Percentiles rank a stretch among this genome's conserved stretches.
phyloP scores from a whole-genome alignment of 257 asterid genomes.

The Capsicum baccatum region DNA sequence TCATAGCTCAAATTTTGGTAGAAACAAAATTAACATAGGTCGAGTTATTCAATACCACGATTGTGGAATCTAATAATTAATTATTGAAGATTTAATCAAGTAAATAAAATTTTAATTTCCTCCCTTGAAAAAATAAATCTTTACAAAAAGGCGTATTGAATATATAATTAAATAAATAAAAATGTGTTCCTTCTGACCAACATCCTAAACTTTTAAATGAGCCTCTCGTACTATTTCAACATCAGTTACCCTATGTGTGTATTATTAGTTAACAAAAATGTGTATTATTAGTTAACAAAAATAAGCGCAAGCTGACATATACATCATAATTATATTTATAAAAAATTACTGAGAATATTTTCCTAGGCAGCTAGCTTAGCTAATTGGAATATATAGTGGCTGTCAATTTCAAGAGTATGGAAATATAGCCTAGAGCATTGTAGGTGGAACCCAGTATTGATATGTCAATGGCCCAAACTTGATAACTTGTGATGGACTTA shows the following conservation, averaged over 20 bases:
- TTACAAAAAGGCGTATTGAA: background rate
- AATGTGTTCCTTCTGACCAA: background rate
- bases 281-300: background rate
- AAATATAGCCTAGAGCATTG: background rate
- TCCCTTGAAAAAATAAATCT: background rate
- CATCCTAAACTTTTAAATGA: background rate
- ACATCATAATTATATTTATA: background rate
- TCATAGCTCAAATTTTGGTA: background rate
- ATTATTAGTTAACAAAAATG: background rate
- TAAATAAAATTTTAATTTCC: background rate
- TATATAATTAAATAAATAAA: background rate
- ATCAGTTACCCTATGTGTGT: no score
- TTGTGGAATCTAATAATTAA: background rate
- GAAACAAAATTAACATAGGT: background rate
- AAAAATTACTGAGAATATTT: background rate
- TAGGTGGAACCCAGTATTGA: slow-evolving; percentile 40
- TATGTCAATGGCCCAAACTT: slow-evolving; percentile 31
- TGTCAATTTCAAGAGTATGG: slow-evolving; percentile 28
- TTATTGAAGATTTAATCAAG: background rate
- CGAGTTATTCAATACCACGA: background rate
- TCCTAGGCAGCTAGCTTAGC: slow-evolving; percentile 1
- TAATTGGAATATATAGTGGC: slow-evolving; percentile 15
- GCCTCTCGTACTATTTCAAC: no score
- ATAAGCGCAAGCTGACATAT: background rate
- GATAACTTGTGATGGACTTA: slow-evolving; percentile 14